phyloP scores from a whole-genome alignment of 2,329 filamentous ascomycete species.

The Colletotrichum sp. region DNA sequence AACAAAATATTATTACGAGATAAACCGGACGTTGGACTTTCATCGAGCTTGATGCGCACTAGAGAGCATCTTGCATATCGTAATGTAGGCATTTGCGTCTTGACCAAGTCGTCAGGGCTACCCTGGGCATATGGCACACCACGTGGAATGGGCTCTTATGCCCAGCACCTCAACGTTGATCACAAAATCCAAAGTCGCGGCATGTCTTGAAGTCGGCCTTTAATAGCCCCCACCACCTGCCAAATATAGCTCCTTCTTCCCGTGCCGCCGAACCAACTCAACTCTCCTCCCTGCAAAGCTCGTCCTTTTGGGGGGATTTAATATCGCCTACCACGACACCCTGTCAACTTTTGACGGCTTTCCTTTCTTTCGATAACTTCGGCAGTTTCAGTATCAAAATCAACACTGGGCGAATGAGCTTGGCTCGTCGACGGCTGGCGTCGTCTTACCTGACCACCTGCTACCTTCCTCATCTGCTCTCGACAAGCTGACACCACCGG shows the following conservation, averaged over 20 bases:
- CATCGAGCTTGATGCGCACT: too few relatives aligned
- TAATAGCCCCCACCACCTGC: not conserved
- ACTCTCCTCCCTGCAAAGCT: not conserved
- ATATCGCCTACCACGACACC: not conserved
- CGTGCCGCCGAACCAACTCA: not conserved
- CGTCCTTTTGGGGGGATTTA: not conserved
- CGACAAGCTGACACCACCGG: not conserved
- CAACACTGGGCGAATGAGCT: not conserved
- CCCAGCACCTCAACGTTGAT: not conserved
- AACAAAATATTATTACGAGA: too few relatives aligned
- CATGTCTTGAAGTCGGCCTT: not conserved
- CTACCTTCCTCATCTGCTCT: not conserved
- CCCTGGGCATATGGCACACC: too few relatives aligned
- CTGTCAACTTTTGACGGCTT: not conserved
- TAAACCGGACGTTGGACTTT: too few relatives aligned
- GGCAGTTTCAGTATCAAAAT: not conserved
- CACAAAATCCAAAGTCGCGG: not conserved
- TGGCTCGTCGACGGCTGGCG: not conserved
- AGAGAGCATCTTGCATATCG: too few relatives aligned
- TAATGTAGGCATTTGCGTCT: too few relatives aligned
- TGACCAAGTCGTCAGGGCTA: too few relatives aligned
- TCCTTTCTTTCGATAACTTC: not conserved
- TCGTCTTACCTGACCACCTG: not conserved
- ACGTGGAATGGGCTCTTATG: not conserved
- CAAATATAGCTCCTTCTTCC: not conserved